These are phyloP conservation scores for Sclerospora graminicola DNA, from an alignment of 352 stramenopile genomes.

Conservation along the genomic window DNA sequence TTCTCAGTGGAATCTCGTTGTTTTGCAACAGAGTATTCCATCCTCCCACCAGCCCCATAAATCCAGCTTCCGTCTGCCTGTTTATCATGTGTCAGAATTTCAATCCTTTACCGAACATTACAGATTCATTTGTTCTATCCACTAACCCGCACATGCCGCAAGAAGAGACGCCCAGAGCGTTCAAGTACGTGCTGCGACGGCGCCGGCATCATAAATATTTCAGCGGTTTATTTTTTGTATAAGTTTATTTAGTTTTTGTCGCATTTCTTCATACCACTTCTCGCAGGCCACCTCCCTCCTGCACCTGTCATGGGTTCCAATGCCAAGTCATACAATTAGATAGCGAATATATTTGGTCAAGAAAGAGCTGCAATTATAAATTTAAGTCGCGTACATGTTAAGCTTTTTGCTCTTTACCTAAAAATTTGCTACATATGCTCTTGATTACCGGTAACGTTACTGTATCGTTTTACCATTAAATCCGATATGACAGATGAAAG, in stretches of 20 bases:
- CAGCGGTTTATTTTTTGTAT: conserved; percentile 1
- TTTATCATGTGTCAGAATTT: conserved; percentile 56
- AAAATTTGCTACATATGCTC: no score
- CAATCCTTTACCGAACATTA: conserved; percentile 25
- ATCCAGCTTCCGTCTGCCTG: conserved; percentile 60
- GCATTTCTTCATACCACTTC: conserved; percentile 30
- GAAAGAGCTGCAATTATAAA: background rate
- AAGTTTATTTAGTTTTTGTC: background rate
- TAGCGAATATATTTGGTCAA: background rate
- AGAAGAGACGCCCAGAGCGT: conserved; percentile 30
- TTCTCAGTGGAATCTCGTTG: no score
- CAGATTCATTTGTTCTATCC: background rate
- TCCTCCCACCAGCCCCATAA: conserved; percentile 53
- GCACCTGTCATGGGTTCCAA: conserved; percentile 42
- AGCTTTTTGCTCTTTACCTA: conserved; percentile 14
- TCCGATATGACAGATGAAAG: no score
- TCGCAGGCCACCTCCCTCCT: conserved; percentile 40
- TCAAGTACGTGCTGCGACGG: conserved; percentile 55
- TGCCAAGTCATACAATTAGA: background rate
- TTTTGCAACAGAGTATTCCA: background rate
- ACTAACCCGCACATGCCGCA: conserved; percentile 69
- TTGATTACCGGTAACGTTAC: no score
- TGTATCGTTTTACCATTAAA: no score
- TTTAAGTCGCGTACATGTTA: conserved; percentile 3
- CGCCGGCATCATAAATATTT: background rate